Conservation (phyloP, 495 filamentous ascomycete species). For the Symbiotaphrina buchneri region DNA sequence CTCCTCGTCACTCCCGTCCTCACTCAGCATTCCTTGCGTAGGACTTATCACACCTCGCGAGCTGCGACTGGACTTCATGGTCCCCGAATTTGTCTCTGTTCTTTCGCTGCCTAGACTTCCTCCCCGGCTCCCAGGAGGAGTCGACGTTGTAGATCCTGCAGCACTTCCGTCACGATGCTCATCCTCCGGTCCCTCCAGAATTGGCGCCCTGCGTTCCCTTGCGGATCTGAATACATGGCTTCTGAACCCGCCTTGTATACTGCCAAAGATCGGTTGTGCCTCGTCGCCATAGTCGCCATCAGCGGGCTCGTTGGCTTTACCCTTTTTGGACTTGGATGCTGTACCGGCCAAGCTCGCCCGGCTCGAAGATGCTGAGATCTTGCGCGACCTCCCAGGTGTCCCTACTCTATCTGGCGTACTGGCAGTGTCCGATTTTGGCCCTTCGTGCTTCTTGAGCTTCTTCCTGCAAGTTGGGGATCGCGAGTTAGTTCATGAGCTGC, state of each 20-base stretch:
- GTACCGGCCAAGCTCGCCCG: no score
- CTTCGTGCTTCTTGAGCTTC: no score
- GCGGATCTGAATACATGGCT: constrained; percentile 3
- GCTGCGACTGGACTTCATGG: background rate
- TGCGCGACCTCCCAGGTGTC: no score
- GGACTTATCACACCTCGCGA: constrained; percentile 1
- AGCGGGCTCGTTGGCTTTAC: no score
- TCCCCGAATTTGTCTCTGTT: constrained; percentile 3
- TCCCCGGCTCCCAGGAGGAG: background rate
- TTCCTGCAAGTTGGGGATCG: no score
- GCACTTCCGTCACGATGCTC: background rate
- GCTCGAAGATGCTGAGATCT: no score
- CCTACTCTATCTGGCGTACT: no score
- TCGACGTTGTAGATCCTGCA: background rate
- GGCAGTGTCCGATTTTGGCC: no score
- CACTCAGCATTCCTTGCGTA: background rate
- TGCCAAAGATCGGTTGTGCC: background rate
- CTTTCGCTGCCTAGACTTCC: constrained; percentile 1
- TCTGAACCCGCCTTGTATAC: constrained; percentile 1
- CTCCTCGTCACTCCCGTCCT: constrained; percentile 2
- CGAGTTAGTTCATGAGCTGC: no score
- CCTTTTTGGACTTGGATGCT: no score
- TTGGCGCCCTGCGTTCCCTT: background rate
- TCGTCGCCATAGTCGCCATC: background rate
- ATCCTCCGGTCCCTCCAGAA: constrained; percentile 1